Evolutionary conservation across 306 rosid genomes (phyloP), one percentile per base, ranked within the genome.

Genomic region (Rosa persica): DNA sequence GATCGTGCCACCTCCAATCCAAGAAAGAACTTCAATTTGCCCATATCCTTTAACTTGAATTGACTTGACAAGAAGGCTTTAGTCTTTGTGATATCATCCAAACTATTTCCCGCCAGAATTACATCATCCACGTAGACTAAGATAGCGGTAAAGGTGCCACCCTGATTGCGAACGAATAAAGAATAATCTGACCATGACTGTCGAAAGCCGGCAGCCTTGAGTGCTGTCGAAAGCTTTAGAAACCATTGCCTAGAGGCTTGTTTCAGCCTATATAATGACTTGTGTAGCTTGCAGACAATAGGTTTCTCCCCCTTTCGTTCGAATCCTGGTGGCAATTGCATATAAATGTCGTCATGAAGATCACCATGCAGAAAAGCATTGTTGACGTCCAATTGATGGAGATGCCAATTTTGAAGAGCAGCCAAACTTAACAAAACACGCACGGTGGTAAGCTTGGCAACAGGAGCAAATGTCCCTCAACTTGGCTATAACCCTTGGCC

Each of bases 81-180:
- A 27, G 44, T 40, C 9, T 55, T 17, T n/a, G 11, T 4, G 4
- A 74, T 74, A 3, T 55, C 6, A 20, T 57, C 8, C 1, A 74
- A n/a, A 15, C 40, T 67, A 12, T 23, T 67, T 1, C 52, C 67
- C 2, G 75, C 73, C 3, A 77, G 3, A 12, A 77, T 51, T 1
- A 77, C 64, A 52, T 77, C 81, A 49, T 77, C 75, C 16, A 76
- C 67, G 40, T 77, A 67, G 3, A 77, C 42, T 3, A 77, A 20
- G 0, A 77, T 0, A 5, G 8, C 3, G 0, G 38, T 38, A 67
- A 49, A 8, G 27, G 7, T 62, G 5, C 27, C 20, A 5, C 17
- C 6, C 25, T 48, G 49, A 6, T 23, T 6, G 27, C 38, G 12
- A 9, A 51, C 5, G 10, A 67, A 77, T 11, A 77, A 49, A 2